Base-by-base conservation (phyloP, 495 filamentous ascomycete genomes). In the Lophiotrema nucula region DNA sequence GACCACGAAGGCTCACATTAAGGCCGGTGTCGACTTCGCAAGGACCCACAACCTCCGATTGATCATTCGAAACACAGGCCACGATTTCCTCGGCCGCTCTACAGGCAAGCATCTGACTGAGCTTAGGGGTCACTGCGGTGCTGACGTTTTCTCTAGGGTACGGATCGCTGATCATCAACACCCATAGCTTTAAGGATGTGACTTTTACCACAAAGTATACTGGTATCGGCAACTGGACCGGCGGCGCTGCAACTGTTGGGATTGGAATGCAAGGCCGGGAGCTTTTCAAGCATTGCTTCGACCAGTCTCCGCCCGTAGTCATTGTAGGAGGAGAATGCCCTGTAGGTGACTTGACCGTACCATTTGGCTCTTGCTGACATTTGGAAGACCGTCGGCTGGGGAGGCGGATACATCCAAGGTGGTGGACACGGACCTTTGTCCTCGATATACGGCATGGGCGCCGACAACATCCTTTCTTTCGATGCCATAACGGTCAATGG, bases 231-330 rank as follows among this genome's bases (percentile, higher is more conserved):
- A 62, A 70, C 21, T 81, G 79, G 47, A 69, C 42, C 2, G 78
- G 77, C 8, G 66, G 73, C 1, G 76, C 76, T 15, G 71, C 80
- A 12, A 79, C 71, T 0, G 69, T 80, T 18, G 78, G 77, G 1
- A 73, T 78, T 1, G 79, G 79, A 35, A 73, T 80, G 26, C 76
- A 80, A 49, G 74, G 67, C 4, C 66, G 69, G 16, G 62, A 71
- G 18, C 62, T 77, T 1, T 77, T 77, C 70, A 62, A 69, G 66
- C 52, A 60, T 10, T 22, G 33, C 4, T 43, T 56, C 25, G 46
- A 48, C 4, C 38, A 44, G 12, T 1, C 15, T 25, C 61, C 61
- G 3, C 28, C 28, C 41, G 55, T 59, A 6, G 61, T 64, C 3
- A 52, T 65, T 28, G 62, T 65, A 16, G 62, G 62, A 35, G 62